Evolutionary conservation across 2,329 filamentous ascomycete species (phyloP), one percentile per base, ranked within the genome.

Genomic region (Ophiostoma novo-ulmi): DNA sequence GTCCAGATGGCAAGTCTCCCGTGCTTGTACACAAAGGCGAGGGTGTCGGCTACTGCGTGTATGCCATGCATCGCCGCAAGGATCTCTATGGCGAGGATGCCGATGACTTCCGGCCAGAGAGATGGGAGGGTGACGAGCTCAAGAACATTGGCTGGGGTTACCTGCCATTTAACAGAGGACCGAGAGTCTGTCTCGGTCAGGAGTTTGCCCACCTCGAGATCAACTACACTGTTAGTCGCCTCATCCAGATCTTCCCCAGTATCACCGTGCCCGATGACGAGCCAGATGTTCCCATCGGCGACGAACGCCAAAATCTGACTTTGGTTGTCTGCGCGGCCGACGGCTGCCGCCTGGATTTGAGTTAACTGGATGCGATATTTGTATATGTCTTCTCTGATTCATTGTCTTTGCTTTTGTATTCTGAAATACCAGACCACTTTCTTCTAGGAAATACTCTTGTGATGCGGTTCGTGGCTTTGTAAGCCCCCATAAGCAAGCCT

Each of bases 11-110:
- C 64, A 76, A 74, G 31, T 75, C 77, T 0, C 83, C 84, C 0
- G 74, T 85, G 17, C 81, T 82, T 70, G 78, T 86, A 3, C 78
- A 76, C 20, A 80, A 81, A 64, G 83, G 82, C 35, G 78, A 79
- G 5, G 70, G 76, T 2, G 78, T 83, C 35, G 74, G 73, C 14
- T 82, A 81, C 74, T 77, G 73, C 73, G 77, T 80, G 3, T 82
- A 81, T 67, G 69, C 72, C 1, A 76, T 78, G 75, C 77, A 78
- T 63, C 74, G 77, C 26, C 68, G 70, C 35, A 35, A 64, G n/a
- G 66, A 68, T 6, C 52, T 72, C n/a, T 73, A 68, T 22, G 71
- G 72, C n/a, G 41, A n/a, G 13, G 72, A 73, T 17, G 72, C 72
- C 8, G 55, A 68, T 22, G 58, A 31, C 61, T 73, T 71, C 67